Base-by-base conservation (phyloP, 257 asterid species). In the Solanum ossicruentum region DNA sequence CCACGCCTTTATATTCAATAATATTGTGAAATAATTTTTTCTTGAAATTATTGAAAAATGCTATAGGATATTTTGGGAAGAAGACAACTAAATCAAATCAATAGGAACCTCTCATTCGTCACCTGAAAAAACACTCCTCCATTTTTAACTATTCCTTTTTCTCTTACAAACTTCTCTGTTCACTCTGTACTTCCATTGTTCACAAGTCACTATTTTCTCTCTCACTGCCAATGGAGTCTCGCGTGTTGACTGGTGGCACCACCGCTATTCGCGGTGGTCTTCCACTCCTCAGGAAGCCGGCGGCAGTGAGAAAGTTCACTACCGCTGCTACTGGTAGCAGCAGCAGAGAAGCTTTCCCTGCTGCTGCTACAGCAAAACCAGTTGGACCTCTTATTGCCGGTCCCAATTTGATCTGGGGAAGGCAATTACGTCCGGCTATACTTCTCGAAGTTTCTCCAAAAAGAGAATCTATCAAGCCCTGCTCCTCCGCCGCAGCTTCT, bases 161-260 rank as follows among this genome's bases (percentile, higher is more conserved):
- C 20, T 32, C 81, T 72, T 23, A 11, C 86, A 21, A 73, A 28
- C 80, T 54, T 8, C 41, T 23, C 52, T 18, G 57, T 17, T 39
- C 84, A 6, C 1, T 20, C 72, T 28, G 54, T 12, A 47, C 80
- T 58, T 63, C 28, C 80, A 12, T 61, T 58, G 41, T 83, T 15
- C 84, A 61, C 84, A 4, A 54, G 17, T 0, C 63, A 36, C n/a
- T 72, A n/a, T 82, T 15, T 36, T 36, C 86, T 73, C 92, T 88
- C 91, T 85, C 86, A 81, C 61, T n/a, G 81, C n/a, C 82, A 87
- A 95, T 96, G 99, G 99, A 93, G 97, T 96, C 98, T 84, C 98
- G 97, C 86, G 94, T 97, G 81, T 92, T 97, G 55, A 84, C 85
- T 83, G 95, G 98, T 70, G 78, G 78, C 52, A 52, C 54, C 93